Percentiles rank a stretch among this genome's conserved stretches.
These are phyloP conservation scores for Exophiala viscosa DNA, from an alignment of 2,329 filamentous ascomycete genomes.

Conservation along the genomic window DNA sequence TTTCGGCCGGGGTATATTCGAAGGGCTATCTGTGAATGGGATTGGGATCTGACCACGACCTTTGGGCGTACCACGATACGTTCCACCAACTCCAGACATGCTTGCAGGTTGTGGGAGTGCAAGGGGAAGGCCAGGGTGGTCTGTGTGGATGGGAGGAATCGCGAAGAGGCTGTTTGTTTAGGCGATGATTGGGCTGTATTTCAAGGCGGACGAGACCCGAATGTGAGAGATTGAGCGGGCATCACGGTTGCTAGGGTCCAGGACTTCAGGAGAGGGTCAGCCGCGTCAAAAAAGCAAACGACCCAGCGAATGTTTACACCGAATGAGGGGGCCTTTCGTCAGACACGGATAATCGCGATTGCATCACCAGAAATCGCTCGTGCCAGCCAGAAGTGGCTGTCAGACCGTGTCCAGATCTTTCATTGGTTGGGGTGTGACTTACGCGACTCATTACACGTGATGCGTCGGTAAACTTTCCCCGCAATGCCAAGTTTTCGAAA, in stretches of 20 bases:
- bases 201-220: not conserved
- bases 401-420: too few species aligned
- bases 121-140: constrained; percentile 2
- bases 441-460: too few species aligned
- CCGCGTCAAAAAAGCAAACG: not conserved
- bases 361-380: too few species aligned
- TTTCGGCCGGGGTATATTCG: constrained; percentile 60
- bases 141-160: constrained; percentile 4
- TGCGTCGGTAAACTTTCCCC: too few species aligned
- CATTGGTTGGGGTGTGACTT: too few species aligned
- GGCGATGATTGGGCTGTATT: not conserved
- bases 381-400: too few species aligned
- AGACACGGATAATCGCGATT: too few species aligned
- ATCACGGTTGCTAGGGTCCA: not conserved
- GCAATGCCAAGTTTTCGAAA: not conserved
- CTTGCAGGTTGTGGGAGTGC: not conserved
- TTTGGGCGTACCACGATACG: constrained; percentile 55
- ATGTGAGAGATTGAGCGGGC: not conserved
- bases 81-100: constrained; percentile 40
- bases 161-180: constrained; percentile 1
- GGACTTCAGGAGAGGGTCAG: not conserved
- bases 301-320: not conserved
- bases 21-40: constrained; percentile 54
- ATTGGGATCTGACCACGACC: constrained; percentile 52
- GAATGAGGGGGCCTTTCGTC: not conserved